A percentile compares a stretch with the other conserved stretches of the same genome.
Conservation (phyloP, 257 asterid genomes). For the Plantago major region DNA sequence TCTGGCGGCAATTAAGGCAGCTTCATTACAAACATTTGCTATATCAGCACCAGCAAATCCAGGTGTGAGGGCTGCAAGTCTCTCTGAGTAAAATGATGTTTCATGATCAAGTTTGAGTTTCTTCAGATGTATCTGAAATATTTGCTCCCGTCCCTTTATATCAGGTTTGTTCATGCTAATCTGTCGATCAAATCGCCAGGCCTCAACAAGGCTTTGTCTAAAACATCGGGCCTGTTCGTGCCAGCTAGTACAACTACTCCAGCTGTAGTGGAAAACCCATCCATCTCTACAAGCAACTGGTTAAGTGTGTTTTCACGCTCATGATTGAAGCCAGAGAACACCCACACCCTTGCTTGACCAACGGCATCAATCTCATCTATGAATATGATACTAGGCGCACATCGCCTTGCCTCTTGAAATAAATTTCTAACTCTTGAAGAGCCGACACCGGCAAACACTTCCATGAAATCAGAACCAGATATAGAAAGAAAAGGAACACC, state of each 20-base stretch:
- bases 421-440: conserved; percentile 80
- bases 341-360: conserved; percentile 79
- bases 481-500: conserved; percentile 85
- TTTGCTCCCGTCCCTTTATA: conserved; percentile 87
- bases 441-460: conserved; percentile 90
- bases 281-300: conserved; percentile 96
- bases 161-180: conserved; percentile 81
- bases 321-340: conserved; percentile 46
- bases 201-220: conserved; percentile 83
- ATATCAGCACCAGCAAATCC: conserved; percentile 98
- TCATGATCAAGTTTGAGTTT: conserved; percentile 81
- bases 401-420: conserved; percentile 82
- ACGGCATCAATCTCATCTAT: conserved; percentile 92
- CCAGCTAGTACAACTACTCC: conserved; percentile 94
- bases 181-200: conserved; percentile 97
- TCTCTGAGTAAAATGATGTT: conserved; percentile 63
- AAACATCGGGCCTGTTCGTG: conserved; percentile 79
- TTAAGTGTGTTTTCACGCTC: conserved; percentile 88
- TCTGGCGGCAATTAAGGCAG: conserved; percentile 91
- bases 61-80: conserved; percentile 94
- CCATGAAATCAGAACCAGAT: conserved; percentile 86
- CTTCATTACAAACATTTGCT: conserved; percentile 91
- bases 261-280: conserved; percentile 82
- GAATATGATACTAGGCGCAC: conserved; percentile 89
- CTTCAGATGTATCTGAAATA: conserved; percentile 60